Evolutionary conservation across 1,139 yeast genomes (phyloP).

Genomic region (Kluyveromyces marxianus): DNA sequence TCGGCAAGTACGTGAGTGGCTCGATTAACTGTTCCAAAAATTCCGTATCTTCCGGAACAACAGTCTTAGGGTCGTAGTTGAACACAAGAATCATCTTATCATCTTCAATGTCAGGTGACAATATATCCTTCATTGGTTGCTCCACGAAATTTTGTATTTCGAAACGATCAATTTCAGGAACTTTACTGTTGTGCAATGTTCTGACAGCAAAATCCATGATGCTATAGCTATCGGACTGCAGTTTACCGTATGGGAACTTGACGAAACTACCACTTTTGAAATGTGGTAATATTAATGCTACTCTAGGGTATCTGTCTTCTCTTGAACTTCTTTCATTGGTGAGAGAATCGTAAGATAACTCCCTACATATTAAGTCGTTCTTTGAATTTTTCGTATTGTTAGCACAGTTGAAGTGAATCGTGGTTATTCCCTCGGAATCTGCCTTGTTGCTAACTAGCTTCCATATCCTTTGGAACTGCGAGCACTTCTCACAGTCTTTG

Average conservation of each 20-base stretch:
- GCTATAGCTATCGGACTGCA: neutral
- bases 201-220: slow-evolving; percentile 34
- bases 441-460: slow-evolving; percentile 46
- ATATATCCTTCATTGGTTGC: slow-evolving; percentile 10
- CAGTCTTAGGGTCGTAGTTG: slow-evolving; percentile 44
- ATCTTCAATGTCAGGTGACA: slow-evolving; percentile 33
- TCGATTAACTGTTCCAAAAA: slow-evolving; percentile 54
- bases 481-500: slow-evolving; percentile 41
- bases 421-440: slow-evolving; percentile 32
- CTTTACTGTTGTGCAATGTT: slow-evolving; percentile 30
- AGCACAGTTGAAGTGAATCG: slow-evolving; percentile 55
- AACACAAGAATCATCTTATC: slow-evolving; percentile 45
- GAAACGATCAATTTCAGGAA: slow-evolving; percentile 29
- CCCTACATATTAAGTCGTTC: slow-evolving; percentile 43
- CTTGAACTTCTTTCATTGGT: slow-evolving; percentile 14
- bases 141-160: slow-evolving; percentile 13
- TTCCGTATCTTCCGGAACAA: slow-evolving; percentile 52
- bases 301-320: slow-evolving; percentile 28
- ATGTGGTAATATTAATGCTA: slow-evolving; percentile 36
- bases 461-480: slow-evolving; percentile 50
- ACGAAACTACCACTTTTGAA: slow-evolving; percentile 4
- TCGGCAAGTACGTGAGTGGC: slow-evolving; percentile 49
- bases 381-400: slow-evolving; percentile 13
- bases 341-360: slow-evolving; percentile 39
- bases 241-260: neutral